Evolutionary conservation across 495 filamentous ascomycete species (phyloP).

Genomic region (Penicillium alfredii): DNA sequence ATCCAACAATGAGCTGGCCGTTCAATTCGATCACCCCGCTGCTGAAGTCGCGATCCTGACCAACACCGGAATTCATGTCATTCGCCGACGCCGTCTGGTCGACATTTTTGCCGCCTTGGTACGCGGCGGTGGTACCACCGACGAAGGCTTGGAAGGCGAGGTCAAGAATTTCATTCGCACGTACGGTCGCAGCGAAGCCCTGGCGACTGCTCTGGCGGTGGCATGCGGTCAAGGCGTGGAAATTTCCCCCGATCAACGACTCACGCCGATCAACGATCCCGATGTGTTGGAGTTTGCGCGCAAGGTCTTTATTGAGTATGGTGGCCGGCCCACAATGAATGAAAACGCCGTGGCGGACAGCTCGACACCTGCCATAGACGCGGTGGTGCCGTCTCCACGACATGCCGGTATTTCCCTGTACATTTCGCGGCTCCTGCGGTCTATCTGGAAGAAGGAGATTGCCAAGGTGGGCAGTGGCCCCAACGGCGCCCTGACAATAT

Average conservation of each 20-base stretch:
- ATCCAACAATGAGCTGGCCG: slow-evolving; percentile 91
- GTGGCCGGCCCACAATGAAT: slow-evolving; percentile 72
- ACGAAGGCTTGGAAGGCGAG: slow-evolving; percentile 75
- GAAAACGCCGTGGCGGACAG: slow-evolving; percentile 66
- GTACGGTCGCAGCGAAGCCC: slow-evolving; percentile 80
- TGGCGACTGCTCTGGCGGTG: slow-evolving; percentile 90
- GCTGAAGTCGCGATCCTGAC: slow-evolving; percentile 87
- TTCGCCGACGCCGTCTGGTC: slow-evolving; percentile 76
- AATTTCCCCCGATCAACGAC: slow-evolving; percentile 61
- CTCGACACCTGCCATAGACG: slow-evolving; percentile 57
- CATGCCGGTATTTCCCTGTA: slow-evolving; percentile 86
- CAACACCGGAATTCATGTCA: slow-evolving; percentile 77
- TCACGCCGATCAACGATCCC: slow-evolving; percentile 68
- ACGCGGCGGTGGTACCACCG: slow-evolving; percentile 60
- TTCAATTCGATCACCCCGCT: slow-evolving; percentile 79
- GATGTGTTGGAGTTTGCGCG: slow-evolving; percentile 76
- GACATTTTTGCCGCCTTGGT: slow-evolving; percentile 87
- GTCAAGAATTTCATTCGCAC: slow-evolving; percentile 71
- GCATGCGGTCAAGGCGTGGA: slow-evolving; percentile 88
- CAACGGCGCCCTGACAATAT: slow-evolving; percentile 44
- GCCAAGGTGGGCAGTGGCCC: slow-evolving; percentile 52
- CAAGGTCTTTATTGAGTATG: slow-evolving; percentile 81
- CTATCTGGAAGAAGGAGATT: slow-evolving; percentile 73
- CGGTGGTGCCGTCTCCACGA: slow-evolving; percentile 77
- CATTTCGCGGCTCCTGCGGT: slow-evolving; percentile 74